Evolutionary conservation across 768 basidiomycete species (phyloP).

Genomic region (Tremella yokohamensis): DNA sequence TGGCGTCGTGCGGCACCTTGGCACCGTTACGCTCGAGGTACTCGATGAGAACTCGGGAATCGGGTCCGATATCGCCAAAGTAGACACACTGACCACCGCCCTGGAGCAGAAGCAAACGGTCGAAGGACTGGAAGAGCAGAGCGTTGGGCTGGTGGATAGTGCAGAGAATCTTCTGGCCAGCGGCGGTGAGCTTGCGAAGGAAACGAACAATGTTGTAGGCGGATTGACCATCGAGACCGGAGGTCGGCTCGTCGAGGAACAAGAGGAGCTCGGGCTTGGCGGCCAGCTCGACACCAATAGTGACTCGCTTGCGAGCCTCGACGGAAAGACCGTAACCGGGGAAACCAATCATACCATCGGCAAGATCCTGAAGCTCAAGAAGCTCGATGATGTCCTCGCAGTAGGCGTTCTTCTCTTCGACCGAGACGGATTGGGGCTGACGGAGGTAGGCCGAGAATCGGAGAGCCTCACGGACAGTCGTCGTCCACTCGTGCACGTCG

Average conservation of each 20-base stretch:
- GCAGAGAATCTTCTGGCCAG: constrained; percentile 86
- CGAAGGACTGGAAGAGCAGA: constrained; percentile 78
- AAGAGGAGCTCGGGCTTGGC: constrained; percentile 78
- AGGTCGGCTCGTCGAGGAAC: constrained; percentile 86
- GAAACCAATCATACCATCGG: constrained; percentile 70
- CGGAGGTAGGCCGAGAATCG: constrained; percentile 74
- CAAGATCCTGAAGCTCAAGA: constrained; percentile 75
- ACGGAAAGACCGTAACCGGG: constrained; percentile 58
- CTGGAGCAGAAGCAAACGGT: constrained; percentile 69
- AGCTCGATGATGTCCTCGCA: constrained; percentile 70
- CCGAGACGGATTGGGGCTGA: constrained; percentile 64
- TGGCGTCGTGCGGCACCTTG: constrained; percentile 64
- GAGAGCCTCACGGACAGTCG: constrained; percentile 77
- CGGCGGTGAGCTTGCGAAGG: constrained; percentile 69
- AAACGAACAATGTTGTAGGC: constrained; percentile 57
- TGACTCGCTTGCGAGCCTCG: constrained; percentile 74
- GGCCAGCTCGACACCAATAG: constrained; percentile 81
- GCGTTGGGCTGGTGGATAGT: constrained; percentile 85
- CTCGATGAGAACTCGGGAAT: constrained; percentile 62
- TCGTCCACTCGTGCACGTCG: constrained; percentile 63
- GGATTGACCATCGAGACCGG: constrained; percentile 59
- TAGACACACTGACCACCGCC: constrained; percentile 74
- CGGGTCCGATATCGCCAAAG: constrained; percentile 60
- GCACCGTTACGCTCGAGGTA: constrained; percentile 75
- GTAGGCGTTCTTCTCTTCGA: constrained; percentile 72